A percentile compares a stretch with the other conserved stretches of the same genome.
These are phyloP conservation scores for Nakazawaea holstii DNA, from an alignment of 805 yeast genomes.

Conservation along the genomic window DNA sequence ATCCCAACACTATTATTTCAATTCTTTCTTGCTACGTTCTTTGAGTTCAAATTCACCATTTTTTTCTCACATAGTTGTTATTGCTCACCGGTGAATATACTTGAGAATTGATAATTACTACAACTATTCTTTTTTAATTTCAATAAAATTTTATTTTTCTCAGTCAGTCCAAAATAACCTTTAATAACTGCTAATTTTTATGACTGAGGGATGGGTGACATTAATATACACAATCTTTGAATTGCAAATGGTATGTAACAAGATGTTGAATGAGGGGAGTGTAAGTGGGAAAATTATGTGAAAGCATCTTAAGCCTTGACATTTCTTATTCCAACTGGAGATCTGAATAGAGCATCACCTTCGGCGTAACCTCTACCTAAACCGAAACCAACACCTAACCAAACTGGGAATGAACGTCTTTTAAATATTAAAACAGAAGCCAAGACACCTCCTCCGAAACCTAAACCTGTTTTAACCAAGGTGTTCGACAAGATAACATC, in stretches of 20 bases:
- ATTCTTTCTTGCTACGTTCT: no score
- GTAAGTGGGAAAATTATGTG: background rate
- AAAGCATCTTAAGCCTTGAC: conserved; percentile 47
- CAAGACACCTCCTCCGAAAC: conserved; percentile 94
- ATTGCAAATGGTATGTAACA: background rate
- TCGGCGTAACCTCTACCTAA: conserved; percentile 97
- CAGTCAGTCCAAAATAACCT: no score
- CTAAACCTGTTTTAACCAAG: conserved; percentile 90
- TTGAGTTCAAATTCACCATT: no score
- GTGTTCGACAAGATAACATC: conserved; percentile 94
- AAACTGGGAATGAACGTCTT: conserved; percentile 96
- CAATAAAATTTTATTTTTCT: no score
- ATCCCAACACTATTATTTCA: no score
- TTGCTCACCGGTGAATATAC: no score
- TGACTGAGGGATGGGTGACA: background rate
- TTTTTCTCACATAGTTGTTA: no score
- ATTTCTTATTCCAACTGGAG: conserved; percentile 70
- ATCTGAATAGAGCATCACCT: conserved; percentile 95
- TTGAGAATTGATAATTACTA: no score
- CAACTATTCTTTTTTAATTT: no score
- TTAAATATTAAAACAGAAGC: conserved; percentile 85
- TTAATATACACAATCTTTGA: background rate
- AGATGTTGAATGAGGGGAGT: no score
- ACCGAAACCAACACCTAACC: conserved; percentile 97
- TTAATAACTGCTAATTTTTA: no score